These are phyloP conservation scores for Microbotryum violaceum DNA, from an alignment of 1,284 basidiomycete species.

Conservation along the genomic window DNA sequence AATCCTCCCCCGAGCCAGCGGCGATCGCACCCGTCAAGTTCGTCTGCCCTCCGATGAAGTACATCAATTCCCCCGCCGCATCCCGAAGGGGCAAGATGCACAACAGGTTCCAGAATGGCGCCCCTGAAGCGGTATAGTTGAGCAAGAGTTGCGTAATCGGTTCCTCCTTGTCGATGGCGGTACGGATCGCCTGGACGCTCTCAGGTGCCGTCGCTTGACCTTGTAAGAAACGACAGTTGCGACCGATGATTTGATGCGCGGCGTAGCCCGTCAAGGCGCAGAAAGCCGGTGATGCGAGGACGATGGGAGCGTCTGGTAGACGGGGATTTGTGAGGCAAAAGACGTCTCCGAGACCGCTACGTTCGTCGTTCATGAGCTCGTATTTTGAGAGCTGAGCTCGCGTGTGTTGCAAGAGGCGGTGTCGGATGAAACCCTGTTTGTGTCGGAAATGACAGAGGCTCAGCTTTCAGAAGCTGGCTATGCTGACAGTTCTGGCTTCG, in stretches of 20 bases:
- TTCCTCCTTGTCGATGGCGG: conserved; percentile 24
- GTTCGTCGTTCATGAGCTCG: conserved; percentile 2
- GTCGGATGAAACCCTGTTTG: no score
- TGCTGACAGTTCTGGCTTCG: background rate
- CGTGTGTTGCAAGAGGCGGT: conserved; percentile 18
- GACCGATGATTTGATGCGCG: conserved; percentile 33
- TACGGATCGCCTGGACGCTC: conserved; percentile 25
- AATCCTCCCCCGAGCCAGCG: background rate
- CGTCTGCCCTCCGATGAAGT: conserved; percentile 31
- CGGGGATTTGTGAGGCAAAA: conserved; percentile 22
- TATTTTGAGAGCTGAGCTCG: conserved; percentile 14
- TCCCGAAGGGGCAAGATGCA: conserved; percentile 36
- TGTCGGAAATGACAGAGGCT: no score
- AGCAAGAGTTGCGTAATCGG: conserved; percentile 33
- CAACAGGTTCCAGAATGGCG: conserved; percentile 35
- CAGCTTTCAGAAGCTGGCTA: no score
- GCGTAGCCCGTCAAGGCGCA: conserved; percentile 34
- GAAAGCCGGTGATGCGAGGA: conserved; percentile 33
- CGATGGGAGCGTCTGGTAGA: conserved; percentile 34
- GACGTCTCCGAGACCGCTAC: conserved; percentile 22
- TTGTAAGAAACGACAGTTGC: conserved; percentile 38
- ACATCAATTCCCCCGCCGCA: conserved; percentile 28
- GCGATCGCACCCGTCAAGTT: conserved; percentile 18
- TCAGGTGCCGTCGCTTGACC: conserved; percentile 27
- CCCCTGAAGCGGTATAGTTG: conserved; percentile 34